Base-by-base conservation (phyloP, 805 yeast species). In the Candida lessepsii region DNA sequence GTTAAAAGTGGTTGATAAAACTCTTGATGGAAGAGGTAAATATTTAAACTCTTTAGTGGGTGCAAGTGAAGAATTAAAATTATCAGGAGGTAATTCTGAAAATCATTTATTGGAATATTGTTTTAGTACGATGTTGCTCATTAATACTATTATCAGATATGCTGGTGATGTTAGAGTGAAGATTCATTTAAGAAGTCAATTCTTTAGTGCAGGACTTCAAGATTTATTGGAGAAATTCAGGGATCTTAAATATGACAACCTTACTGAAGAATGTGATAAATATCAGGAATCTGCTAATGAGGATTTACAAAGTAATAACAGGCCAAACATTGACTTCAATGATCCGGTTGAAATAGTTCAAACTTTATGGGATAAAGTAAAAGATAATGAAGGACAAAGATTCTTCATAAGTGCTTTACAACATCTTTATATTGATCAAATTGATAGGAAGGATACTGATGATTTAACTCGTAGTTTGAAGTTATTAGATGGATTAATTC, bases 1-100 rank as follows among this genome's bases (percentile, higher is more conserved):
- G 96, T 54, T 87, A 32, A 62, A 67, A 35, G 65, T 79, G 9
- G 81, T 87, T 3, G 82, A 75, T 37, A 76, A 74, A 35, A 82
- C 90, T 0, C 52, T 88, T 31, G 87, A 81, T 41, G 96, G 96
- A 2, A 75, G 90, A 50, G 98, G 98, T 6, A 83, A 80, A 52
- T 67, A 66, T 47, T 73, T 86, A 75, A 96, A 96, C 9, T 86
- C 96, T 1, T 61, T 83, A 52, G 98, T 91, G 7, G 97, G 97
- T 2, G 96, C 96, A 0, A 82, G 87, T 43, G 93, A 83, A 8
- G 97, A 91, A 49, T 73, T 80, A 39, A 81, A 79, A 43, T 59
- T 73, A 9, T 76, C 80, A 0, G 71, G 72, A 36, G 73, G 79
- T 18, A 46, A 43, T 29, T 77, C 80, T 0, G 91, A 86, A 53